Evolutionary conservation across 2,329 filamentous ascomycete species (phyloP), one percentile per base, ranked within the genome.

Genomic region (Diaporthe humulicola): DNA sequence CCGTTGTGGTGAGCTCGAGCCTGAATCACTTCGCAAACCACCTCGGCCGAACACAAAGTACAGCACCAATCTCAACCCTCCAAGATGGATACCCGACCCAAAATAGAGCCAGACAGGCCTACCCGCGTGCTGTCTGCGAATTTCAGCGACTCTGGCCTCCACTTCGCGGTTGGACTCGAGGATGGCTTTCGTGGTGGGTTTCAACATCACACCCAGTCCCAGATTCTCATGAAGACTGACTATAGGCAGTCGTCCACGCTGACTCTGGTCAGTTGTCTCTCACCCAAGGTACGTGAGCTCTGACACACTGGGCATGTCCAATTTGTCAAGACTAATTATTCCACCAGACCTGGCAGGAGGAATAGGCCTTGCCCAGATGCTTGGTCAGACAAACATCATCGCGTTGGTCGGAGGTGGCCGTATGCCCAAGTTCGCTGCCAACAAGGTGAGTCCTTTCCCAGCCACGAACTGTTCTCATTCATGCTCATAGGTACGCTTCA

Each of bases 391-490:
- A 71, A 96, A 96, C 85, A 98, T 96, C 82, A 88, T 98, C 48
- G 96, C 95, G 38, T 89, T 98, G 14, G 95, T 98, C 73, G 96
- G 96, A 77, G 96, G 96, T 78, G 95, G 97, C 66, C 93, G 90
- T 79, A 91, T 92, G 75, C 95, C 96, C 71, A 96, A 96, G 81
- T 97, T 95, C 79, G 92, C 95, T 19, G 93, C 93, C 81, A 97
- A 96, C 84, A 98, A 97, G 88, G 94, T 92, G 79, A 12, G 79
- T 71, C 17, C 6, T 19, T 38, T 15, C 71, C 61, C 22, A 12
- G 58, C 7, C 57, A 1, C 38, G 33, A 17, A 19, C 2, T 17
- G 14, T 30, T 17, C 2, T 8, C 48, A 69, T 38, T 75, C 66
- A 64, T 15, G 28, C 66, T 56, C 45, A 74, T 28, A 25, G 4